Conservation (phyloP, 2,329 filamentous ascomycete species). For the Cladosporium sp. region DNA sequence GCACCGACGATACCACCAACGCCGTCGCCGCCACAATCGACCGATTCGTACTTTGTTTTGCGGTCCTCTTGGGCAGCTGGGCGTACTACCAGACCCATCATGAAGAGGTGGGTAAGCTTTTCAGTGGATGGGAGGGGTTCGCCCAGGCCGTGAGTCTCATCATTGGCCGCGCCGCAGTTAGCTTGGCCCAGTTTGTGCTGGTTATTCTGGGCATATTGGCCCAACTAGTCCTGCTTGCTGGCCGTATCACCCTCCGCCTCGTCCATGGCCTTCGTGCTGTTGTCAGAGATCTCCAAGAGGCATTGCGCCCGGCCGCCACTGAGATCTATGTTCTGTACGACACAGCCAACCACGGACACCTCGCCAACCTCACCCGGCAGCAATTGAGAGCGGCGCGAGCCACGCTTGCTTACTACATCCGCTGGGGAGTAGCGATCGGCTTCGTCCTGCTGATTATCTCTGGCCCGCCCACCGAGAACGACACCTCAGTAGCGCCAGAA, state of each 20-base stretch:
- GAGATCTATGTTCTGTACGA: not conserved
- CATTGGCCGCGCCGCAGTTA: not conserved
- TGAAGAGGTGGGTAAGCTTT: not conserved
- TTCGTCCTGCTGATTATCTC: not conserved
- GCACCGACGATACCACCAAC: not conserved
- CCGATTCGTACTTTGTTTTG: not conserved
- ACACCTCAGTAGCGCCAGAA: not conserved
- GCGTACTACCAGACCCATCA: not conserved
- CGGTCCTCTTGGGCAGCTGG: not conserved
- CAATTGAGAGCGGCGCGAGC: not conserved
- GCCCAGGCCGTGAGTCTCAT: not conserved
- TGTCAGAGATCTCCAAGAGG: too few relatives aligned
- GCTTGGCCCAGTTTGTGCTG: not conserved
- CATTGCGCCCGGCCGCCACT: too few relatives aligned
- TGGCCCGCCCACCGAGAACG: not conserved
- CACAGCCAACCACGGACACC: not conserved
- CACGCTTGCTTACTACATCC: not conserved
- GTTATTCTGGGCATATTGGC: not conserved
- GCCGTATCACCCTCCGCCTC: too few relatives aligned
- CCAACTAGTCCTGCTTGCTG: not conserved
- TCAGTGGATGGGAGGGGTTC: not conserved
- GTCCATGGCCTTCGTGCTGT: too few relatives aligned
- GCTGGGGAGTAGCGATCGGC: not conserved
- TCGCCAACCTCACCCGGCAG: not conserved
- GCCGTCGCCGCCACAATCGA: not conserved